Percentiles rank a stretch among this genome's conserved stretches.
Conservation (phyloP, 2,329 filamentous ascomycete genomes). For the Akanthomyces lecanii region DNA sequence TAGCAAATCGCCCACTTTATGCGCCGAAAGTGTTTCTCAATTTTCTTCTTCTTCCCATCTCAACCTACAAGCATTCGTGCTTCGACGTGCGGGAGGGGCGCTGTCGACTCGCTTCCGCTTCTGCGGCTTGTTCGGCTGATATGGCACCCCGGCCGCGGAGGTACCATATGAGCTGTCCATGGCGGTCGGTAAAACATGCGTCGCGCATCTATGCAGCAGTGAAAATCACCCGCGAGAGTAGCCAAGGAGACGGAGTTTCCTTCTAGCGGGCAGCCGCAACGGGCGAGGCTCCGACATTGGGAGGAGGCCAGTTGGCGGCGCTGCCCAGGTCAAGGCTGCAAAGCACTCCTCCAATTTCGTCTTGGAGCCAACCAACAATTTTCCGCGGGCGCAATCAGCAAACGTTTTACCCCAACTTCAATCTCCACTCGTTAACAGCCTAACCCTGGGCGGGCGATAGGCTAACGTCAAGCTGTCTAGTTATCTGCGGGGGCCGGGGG, state of each 20-base stretch:
- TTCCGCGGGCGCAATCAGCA: neutral
- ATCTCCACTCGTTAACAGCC: neutral
- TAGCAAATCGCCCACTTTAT: neutral
- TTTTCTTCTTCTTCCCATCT: neutral
- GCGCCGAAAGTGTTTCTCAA: neutral
- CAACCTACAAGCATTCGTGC: slow-evolving; percentile 9
- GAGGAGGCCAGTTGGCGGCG: too few species aligned
- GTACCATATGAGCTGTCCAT: neutral
- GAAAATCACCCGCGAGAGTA: neutral
- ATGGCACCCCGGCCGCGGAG: neutral
- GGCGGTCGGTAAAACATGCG: neutral
- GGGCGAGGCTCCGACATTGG: too few species aligned
- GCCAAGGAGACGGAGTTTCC: neutral
- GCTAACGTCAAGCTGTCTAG: neutral
- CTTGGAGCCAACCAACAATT: neutral
- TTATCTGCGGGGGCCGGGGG: neutral
- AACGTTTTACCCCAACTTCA: too few species aligned
- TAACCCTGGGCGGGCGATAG: neutral
- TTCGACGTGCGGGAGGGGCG: neutral
- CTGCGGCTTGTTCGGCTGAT: slow-evolving; percentile 2
- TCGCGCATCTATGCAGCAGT: neutral
- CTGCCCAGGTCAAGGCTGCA: neutral
- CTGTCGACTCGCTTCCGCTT: slow-evolving; percentile 6
- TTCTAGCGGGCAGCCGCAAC: too few species aligned
- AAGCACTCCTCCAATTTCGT: neutral